These are phyloP conservation scores for Mycena capillaripes DNA, from an alignment of 768 basidiomycete genomes.

Conservation along the genomic window DNA sequence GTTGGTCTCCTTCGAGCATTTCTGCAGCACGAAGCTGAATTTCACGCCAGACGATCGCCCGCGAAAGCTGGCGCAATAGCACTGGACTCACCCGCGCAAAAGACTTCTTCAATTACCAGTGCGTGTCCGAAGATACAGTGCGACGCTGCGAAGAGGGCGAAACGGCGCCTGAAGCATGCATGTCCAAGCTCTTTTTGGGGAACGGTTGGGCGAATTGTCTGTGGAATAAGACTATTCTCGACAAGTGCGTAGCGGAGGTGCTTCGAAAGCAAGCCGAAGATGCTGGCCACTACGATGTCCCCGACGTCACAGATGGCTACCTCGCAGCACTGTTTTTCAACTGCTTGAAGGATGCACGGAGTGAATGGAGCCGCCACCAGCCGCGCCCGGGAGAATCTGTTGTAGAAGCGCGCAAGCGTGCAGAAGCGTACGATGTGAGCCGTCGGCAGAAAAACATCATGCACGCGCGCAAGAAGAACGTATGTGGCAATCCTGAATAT, in stretches of 20 bases:
- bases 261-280: neutral
- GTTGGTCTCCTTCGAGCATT: neutral
- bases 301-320: neutral
- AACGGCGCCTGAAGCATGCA: neutral
- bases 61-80: neutral
- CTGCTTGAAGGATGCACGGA: neutral
- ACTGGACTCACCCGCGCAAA: neutral
- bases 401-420: neutral
- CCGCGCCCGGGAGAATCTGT: neutral
- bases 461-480: neutral
- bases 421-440: neutral
- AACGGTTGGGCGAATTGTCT: neutral
- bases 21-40: neutral
- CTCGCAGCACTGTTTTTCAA: neutral
- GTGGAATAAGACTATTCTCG: neutral
- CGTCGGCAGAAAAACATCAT: neutral
- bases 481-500: neutral
- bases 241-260: neutral
- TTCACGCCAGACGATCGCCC: neutral
- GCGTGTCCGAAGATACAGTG: neutral
- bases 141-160: neutral
- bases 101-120: neutral
- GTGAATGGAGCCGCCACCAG: neutral
- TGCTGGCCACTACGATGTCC: neutral
- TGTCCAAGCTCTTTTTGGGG: neutral